Percentiles rank a stretch among this genome's conserved stretches.
Conservation (phyloP, 1,284 basidiomycete genomes). For the Sporisorium reilianum region DNA sequence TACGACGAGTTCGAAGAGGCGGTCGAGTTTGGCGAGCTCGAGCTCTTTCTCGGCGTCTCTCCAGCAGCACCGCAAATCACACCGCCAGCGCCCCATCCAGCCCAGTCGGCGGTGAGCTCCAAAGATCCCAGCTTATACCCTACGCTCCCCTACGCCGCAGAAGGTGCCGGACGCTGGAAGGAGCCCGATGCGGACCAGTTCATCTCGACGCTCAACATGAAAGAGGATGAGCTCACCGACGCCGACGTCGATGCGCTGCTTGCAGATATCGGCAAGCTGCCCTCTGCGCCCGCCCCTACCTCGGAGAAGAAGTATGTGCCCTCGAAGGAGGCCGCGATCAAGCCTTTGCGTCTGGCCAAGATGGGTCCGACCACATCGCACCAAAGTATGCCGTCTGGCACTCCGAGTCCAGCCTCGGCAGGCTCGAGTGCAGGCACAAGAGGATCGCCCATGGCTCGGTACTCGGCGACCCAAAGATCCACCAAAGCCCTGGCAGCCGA, state of each 20-base stretch:
- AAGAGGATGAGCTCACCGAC: conserved; percentile 54
- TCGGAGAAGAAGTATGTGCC: conserved; percentile 46
- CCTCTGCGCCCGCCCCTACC: conserved; percentile 11
- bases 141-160: conserved; percentile 47
- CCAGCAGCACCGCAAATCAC: conserved; percentile 11
- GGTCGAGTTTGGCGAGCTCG: conserved; percentile 67
- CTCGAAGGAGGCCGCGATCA: conserved; percentile 50
- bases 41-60: conserved; percentile 58
- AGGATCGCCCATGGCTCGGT: conserved; percentile 41
- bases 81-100: conserved; percentile 37
- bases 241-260: conserved; percentile 55
- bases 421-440: conserved; percentile 16
- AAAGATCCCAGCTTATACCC: conserved; percentile 53
- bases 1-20: conserved; percentile 69
- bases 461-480: conserved; percentile 50
- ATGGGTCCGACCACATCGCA: conserved; percentile 47
- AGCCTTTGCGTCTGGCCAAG: conserved; percentile 60
- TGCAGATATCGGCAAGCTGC: conserved; percentile 31
- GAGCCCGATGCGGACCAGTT: conserved; percentile 61
- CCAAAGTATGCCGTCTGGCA: conserved; percentile 19
- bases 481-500: conserved; percentile 57
- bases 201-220: conserved; percentile 56
- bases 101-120: conserved; percentile 41
- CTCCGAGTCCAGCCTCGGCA: conserved; percentile 20
- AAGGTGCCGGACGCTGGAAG: conserved; percentile 50